phyloP scores from a whole-genome alignment of 2,329 filamentous ascomycete species.

The Coniochaeta sp. region DNA sequence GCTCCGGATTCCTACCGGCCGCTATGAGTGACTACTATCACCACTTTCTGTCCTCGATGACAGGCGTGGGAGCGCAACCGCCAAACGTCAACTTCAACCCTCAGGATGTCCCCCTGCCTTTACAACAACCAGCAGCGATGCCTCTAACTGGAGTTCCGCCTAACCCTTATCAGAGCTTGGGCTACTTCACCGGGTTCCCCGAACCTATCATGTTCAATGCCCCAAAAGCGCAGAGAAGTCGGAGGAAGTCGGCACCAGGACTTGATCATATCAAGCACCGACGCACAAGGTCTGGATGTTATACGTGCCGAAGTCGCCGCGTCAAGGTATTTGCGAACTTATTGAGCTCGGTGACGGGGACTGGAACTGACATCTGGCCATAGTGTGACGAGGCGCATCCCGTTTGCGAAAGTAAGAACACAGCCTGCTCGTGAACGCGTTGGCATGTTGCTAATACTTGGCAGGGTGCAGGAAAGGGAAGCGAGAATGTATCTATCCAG shows the following conservation, averaged over 20 bases:
- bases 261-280: constrained; percentile 82
- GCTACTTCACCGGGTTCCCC: constrained; percentile 42
- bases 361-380: constrained; percentile 1
- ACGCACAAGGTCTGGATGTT: constrained; percentile 88
- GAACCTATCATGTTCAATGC: constrained; percentile 41
- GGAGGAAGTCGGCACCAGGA: constrained; percentile 42
- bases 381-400: constrained; percentile 89
- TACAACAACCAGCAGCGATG: constrained; percentile 22
- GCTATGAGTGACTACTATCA: constrained; percentile 52
- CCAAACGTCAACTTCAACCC: constrained; percentile 19
- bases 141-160: constrained; percentile 24
- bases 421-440: neutral
- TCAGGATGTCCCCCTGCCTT: constrained; percentile 30
- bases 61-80: constrained; percentile 31
- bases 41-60: constrained; percentile 45
- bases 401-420: constrained; percentile 64
- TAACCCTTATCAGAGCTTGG: constrained; percentile 36
- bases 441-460: constrained; percentile 12
- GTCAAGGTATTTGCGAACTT: constrained; percentile 55
- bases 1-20: neutral
- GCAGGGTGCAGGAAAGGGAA: constrained; percentile 84
- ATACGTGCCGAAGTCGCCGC: constrained; percentile 77
- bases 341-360: constrained; percentile 6
- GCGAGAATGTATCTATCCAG: constrained; percentile 85
- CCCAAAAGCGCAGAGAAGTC: constrained; percentile 38